Conservation (phyloP, 306 rosid species). For the Purshia tridentata region DNA sequence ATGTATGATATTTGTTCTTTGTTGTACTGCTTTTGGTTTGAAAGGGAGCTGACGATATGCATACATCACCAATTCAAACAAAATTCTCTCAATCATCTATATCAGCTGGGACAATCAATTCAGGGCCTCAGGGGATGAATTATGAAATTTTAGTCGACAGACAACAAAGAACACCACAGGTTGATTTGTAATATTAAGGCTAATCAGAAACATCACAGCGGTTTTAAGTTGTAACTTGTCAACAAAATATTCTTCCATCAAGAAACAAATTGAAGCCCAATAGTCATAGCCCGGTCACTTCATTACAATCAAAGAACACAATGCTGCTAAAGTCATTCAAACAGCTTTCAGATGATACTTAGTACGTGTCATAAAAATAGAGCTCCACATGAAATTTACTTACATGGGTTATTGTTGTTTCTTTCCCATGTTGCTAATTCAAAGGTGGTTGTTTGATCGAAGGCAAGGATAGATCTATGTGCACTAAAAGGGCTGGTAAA, state of each 20-base stretch:
- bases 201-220: not conserved
- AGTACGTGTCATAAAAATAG: conserved; percentile 16
- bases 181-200: not conserved
- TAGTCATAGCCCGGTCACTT: conserved; percentile 13
- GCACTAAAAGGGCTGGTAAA: conserved; percentile 41
- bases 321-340: conserved; percentile 20
- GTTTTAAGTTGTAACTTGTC: conserved; percentile 1
- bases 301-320: conserved; percentile 10
- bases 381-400: not conserved
- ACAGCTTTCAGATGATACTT: conserved; percentile 23
- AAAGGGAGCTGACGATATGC: no score
- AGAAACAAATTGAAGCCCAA: conserved; percentile 21
- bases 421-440: not conserved
- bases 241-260: conserved; percentile 30
- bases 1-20: not conserved
- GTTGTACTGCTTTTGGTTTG: no score
- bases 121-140: not conserved
- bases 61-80: not conserved
- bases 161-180: not conserved
- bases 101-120: not conserved
- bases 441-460: not conserved
- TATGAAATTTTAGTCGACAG: not conserved
- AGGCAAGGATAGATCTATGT: conserved; percentile 37
- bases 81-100: not conserved
- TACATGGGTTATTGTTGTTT: not conserved